Evolutionary conservation across 1,139 yeast genomes (phyloP), one percentile per base, ranked within the genome.

Genomic region (Magnusiomyces fungicola): DNA sequence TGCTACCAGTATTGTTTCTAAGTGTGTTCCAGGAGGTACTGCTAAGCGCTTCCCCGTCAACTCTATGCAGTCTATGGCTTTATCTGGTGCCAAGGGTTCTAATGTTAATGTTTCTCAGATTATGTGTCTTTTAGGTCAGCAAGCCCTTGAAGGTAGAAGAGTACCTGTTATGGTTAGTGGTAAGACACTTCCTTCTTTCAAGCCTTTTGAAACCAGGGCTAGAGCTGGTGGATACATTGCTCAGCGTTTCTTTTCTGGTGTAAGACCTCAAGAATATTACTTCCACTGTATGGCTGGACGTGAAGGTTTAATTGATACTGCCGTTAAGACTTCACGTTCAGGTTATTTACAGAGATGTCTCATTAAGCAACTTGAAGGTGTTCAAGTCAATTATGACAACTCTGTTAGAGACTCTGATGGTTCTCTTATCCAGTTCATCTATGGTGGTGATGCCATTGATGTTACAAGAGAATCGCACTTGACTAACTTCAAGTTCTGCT

Each of bases 261-360:
- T 94, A 59, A 81, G 88, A 67, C 98, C 98, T n/a, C 99, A 94
- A 71, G 99, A 94, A 68, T 94, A 94, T 69, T 94, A 90, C 66
- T 94, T 94, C 92, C 99, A 94, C 74, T 92, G 98, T 76, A 94
- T 94, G 99, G 99, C 99, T 52, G 99, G 99, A 69, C 84, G 99
- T 75, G 99, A 94, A 77, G 99, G 99, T 72, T 79, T 94, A 66
- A 94, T 94, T 72, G 99, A 94, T 76, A 94, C 99, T 52, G 98
- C 99, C 50, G 98, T 94, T 58, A 94, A 94, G 72, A 94, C 99
- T 9, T 88, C 97, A 24, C 84, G 97, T 73, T 90, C 98, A 50
- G 99, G 99, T 66, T 94, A 94, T 72, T 78, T 94, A 68, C 99
- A 94, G 73, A 84, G 99, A 74, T 94, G 98, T 79, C 78, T 94